A percentile compares a stretch with the other conserved stretches of the same genome.
These are phyloP conservation scores for Pseudocohnilembus persalinus DNA, from an alignment of 169 alveolate genomes.

Conservation along the genomic window DNA sequence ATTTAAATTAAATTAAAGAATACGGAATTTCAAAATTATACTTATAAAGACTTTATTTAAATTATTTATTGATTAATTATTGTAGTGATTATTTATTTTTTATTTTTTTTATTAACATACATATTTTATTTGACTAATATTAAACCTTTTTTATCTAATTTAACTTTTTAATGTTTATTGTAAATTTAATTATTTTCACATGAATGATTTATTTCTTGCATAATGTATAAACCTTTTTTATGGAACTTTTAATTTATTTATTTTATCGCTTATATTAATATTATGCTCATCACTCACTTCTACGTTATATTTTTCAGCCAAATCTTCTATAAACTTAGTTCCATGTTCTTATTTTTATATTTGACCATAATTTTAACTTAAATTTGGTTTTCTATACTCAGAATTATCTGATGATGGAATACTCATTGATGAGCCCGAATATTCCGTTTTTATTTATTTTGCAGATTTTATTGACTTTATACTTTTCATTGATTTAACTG, in stretches of 20 bases:
- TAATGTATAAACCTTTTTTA: not conserved
- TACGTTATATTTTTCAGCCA: too few relatives aligned
- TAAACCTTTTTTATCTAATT: too few relatives aligned
- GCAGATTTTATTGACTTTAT: not conserved
- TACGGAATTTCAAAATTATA: too few relatives aligned
- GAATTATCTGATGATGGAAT: not conserved
- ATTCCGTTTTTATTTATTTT: not conserved
- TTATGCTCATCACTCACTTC: not conserved
- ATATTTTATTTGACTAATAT: too few relatives aligned
- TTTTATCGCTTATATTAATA: too few relatives aligned
- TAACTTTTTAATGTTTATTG: too few relatives aligned
- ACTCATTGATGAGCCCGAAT: not conserved
- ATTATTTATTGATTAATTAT: too few relatives aligned
- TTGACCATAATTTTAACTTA: not conserved
- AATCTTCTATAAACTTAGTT: not conserved
- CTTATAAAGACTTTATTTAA: too few relatives aligned
- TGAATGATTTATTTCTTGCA: not conserved
- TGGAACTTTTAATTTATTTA: not conserved
- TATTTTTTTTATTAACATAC: too few relatives aligned
- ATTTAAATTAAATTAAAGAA: too few relatives aligned
- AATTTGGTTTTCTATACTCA: not conserved
- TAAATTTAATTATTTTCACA: too few relatives aligned
- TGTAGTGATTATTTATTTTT: too few relatives aligned
- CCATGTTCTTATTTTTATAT: not conserved
- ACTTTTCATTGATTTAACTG: not conserved